These are phyloP conservation scores for Tolypocladium amazonense DNA, from an alignment of 2,329 filamentous ascomycete genomes.

Conservation along the genomic window DNA sequence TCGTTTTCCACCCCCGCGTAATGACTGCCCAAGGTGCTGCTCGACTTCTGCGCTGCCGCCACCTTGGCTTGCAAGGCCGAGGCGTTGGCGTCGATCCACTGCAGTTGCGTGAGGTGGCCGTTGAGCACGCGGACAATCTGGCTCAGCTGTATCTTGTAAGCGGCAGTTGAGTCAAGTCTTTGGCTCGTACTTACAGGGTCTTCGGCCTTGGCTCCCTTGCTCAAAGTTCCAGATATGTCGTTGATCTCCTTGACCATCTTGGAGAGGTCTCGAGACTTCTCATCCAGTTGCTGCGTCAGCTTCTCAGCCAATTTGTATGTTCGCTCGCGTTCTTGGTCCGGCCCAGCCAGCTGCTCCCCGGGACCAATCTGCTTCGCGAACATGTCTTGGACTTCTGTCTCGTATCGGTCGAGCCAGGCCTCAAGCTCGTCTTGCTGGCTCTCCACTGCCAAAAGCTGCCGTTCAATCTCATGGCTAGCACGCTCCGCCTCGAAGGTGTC, in stretches of 20 bases:
- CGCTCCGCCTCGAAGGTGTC: conserved; percentile 90
- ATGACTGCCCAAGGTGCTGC: conserved; percentile 47
- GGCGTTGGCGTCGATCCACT: conserved; percentile 85
- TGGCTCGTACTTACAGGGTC: conserved; percentile 58
- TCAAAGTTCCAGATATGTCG: conserved; percentile 76
- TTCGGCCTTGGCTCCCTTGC: conserved; percentile 79
- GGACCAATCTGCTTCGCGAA: conserved; percentile 69
- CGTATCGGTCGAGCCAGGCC: conserved; percentile 81
- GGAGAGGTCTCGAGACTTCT: conserved; percentile 83
- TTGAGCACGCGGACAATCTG: conserved; percentile 96
- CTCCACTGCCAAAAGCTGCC: conserved; percentile 81
- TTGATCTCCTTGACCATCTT: conserved; percentile 99
- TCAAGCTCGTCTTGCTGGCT: conserved; percentile 87
- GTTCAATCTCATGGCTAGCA: conserved; percentile 86
- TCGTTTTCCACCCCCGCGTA: conserved; percentile 54
- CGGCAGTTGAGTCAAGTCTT: conserved; percentile 4
- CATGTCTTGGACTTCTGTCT: conserved; percentile 83
- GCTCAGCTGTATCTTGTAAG: conserved; percentile 52
- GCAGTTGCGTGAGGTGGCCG: conserved; percentile 79
- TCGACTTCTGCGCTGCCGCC: conserved; percentile 67
- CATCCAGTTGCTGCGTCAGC: conserved; percentile 78
- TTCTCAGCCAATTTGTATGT: conserved; percentile 96
- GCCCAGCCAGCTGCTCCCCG: conserved; percentile 67
- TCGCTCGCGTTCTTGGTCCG: conserved; percentile 89
- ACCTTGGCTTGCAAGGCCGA: conserved; percentile 76